Base-by-base conservation (phyloP, 345 rosid species). In the Conringia planisiliqua region DNA sequence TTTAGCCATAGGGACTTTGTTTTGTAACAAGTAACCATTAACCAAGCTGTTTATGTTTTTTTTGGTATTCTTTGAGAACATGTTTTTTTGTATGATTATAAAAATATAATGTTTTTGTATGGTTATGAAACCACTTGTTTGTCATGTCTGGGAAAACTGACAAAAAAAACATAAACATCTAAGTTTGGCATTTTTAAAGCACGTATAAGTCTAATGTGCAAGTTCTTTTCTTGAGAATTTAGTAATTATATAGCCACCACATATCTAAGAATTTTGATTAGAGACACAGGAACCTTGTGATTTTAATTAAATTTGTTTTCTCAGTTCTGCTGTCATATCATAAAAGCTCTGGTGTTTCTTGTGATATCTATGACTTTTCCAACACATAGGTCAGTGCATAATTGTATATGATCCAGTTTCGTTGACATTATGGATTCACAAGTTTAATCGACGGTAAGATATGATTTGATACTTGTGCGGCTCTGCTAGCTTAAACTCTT, bases 341-440 rank as follows among this genome's bases (percentile, higher is more conserved):
- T 10, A 32, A 62, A 54, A 52, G 10, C 22, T 44, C 11, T 29
- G 18, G 70, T 68, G 58, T 38, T 43, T 62, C 10, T 68, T 32
- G 59, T 62, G 50, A 48, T 56, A n/a, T n/a, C n/a, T n/a, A 48
- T 3, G 60, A 63, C 24, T 36, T 46, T 56, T 29, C 29, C 52
- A 71, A 46, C 27, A 48, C 64, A 51, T 30, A 8, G 58, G 26
- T 52, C 59, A 50, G 2, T 60, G 36, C 52, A 67, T 67, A 13
- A 10, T 16, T 26, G 52, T 55, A 56, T 77, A 56, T 39, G 55
- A 29, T 69, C n/a, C 50, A 46, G 44, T 44, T 20, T 44, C 44
- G n/a, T 68, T 50, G 56, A 68, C 73, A 48, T 59, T 20, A 68
- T 24, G 33, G 61, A 54, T 56, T 65, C 78, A 73, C 55, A 65